A percentile compares a stretch with the other conserved stretches of the same genome.
phyloP scores from a whole-genome alignment of 768 basidiomycete species.

The Trametes cinnabarina region DNA sequence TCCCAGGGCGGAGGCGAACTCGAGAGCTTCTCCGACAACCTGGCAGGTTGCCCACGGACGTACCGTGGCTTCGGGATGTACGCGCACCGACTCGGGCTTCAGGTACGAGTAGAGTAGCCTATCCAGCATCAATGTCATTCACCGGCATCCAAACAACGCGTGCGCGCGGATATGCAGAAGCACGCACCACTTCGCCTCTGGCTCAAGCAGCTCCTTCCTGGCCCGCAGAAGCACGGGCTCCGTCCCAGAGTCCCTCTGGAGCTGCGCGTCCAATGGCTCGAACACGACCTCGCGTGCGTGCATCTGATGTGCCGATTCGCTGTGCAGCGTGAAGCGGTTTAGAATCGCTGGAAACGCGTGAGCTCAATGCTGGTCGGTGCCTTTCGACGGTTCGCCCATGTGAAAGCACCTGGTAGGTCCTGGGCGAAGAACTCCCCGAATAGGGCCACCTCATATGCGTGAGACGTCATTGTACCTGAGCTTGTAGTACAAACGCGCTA shows the following conservation, averaged over 20 bases:
- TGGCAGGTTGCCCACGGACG: slow-evolving; percentile 81
- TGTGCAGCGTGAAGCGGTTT: slow-evolving; percentile 78
- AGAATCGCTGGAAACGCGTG: slow-evolving; percentile 56
- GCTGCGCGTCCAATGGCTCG: slow-evolving; percentile 69
- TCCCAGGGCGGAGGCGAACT: slow-evolving; percentile 78
- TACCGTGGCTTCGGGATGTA: slow-evolving; percentile 84
- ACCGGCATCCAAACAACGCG: no score
- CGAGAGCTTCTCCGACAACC: slow-evolving; percentile 74
- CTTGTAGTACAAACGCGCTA: neutral
- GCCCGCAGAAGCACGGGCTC: slow-evolving; percentile 73
- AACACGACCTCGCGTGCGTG: slow-evolving; percentile 79
- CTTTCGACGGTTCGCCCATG: no score
- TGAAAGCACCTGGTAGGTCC: slow-evolving; percentile 47
- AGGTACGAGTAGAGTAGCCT: slow-evolving; percentile 80
- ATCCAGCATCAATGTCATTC: neutral
- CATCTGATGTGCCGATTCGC: slow-evolving; percentile 72
- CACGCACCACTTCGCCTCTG: slow-evolving; percentile 62
- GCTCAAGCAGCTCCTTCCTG: slow-evolving; percentile 67
- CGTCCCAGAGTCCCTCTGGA: slow-evolving; percentile 55
- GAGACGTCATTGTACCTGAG: slow-evolving; percentile 31
- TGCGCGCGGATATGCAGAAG: neutral
- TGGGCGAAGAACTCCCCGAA: slow-evolving; percentile 79
- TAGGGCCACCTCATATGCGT: slow-evolving; percentile 78
- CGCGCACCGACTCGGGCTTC: slow-evolving; percentile 80
- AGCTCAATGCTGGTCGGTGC: no score